Evolutionary conservation across 108 stramenopile species (phyloP).

Genomic region (Pseudonitzschia pungens): DNA sequence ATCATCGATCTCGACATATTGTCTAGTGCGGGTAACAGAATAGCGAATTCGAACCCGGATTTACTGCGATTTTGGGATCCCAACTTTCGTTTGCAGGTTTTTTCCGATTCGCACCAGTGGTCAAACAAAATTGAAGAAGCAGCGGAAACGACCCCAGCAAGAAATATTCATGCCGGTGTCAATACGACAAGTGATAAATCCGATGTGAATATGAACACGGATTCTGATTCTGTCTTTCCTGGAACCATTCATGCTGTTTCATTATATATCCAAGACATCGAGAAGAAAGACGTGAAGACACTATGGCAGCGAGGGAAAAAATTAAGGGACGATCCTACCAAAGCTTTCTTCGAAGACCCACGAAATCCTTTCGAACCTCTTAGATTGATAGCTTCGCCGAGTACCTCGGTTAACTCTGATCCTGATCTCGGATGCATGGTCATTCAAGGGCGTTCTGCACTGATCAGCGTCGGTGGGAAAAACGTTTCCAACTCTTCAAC

Average conservation of each 20-base stretch:
- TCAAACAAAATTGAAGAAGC: neutral
- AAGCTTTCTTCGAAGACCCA: neutral
- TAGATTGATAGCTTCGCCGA: constrained; percentile 5
- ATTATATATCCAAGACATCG: constrained; percentile 1
- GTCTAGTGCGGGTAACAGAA: neutral
- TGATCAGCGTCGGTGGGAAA: constrained; percentile 8
- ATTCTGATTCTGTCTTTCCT: neutral
- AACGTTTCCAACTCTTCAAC: constrained; percentile 10
- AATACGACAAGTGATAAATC: neutral
- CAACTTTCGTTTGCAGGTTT: constrained; percentile 11
- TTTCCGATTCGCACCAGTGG: neutral
- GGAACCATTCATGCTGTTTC: constrained; percentile 7
- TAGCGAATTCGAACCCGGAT: neutral
- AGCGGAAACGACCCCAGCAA: neutral
- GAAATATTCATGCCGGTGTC: neutral
- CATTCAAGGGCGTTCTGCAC: constrained; percentile 2
- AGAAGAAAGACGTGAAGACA: neutral
- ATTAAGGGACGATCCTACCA: neutral
- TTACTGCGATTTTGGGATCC: constrained; percentile 7
- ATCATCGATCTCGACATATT: neutral
- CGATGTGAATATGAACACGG: neutral
- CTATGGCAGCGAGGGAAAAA: neutral
- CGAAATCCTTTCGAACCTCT: constrained; percentile 14
- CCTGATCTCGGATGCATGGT: neutral
- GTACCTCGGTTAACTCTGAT: neutral